Evolutionary conservation across 768 basidiomycete species (phyloP).

Genomic region (Suillus brevipes): DNA sequence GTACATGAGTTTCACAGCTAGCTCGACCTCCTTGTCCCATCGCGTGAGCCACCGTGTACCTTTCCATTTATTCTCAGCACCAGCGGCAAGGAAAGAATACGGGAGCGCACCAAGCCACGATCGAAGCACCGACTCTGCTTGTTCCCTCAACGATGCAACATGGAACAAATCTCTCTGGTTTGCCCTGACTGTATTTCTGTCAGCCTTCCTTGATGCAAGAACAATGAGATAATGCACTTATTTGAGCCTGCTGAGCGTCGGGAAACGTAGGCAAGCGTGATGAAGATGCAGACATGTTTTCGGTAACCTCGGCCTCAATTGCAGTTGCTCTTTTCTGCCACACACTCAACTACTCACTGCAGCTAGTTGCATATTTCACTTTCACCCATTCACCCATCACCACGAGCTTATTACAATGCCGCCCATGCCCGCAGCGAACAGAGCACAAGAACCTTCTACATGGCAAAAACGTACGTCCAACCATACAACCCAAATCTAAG

Average conservation of each 20-base stretch:
- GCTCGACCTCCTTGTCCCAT: conserved; percentile 81
- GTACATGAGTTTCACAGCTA: conserved; percentile 67
- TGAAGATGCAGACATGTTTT: conserved; percentile 2
- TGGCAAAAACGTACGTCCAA: conserved; percentile 70
- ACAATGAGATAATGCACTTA: conserved; percentile 54
- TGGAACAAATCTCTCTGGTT: conserved; percentile 84
- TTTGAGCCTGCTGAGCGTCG: conserved; percentile 80
- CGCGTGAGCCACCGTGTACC: conserved; percentile 78
- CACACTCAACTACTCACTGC: not conserved
- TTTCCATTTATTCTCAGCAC: conserved; percentile 31
- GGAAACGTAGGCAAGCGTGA: conserved; percentile 56
- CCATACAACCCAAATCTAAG: not conserved
- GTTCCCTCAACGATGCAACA: conserved; percentile 70
- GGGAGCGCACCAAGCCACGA: conserved; percentile 68
- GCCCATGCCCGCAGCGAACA: conserved; percentile 33
- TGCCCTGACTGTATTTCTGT: conserved; percentile 62
- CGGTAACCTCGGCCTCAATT: not conserved
- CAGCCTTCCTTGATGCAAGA: conserved; percentile 7
- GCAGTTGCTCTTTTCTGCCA: conserved; percentile 5
- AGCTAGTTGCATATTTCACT: not conserved
- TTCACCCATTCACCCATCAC: not conserved
- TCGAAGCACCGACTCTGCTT: conserved; percentile 71
- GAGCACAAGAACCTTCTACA: conserved; percentile 56
- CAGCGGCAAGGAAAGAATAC: not conserved
- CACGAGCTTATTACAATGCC: not conserved